phyloP scores from a whole-genome alignment of 2,329 filamentous ascomycete genomes.

The Pseudocercospora eumusae region DNA sequence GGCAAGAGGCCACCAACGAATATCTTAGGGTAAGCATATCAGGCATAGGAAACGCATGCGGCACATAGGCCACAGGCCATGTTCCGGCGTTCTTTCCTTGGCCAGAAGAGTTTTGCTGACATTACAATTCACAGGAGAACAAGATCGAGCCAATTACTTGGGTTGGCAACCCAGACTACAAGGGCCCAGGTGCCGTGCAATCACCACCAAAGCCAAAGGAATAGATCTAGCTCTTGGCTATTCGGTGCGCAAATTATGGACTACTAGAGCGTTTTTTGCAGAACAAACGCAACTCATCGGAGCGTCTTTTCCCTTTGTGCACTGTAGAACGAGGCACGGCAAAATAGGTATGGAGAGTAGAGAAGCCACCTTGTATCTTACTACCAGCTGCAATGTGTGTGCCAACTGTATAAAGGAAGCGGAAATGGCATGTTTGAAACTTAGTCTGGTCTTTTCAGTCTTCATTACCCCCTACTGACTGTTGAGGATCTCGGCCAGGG shows the following conservation, averaged over 20 bases:
- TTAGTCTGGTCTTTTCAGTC: not conserved
- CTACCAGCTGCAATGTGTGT: conserved; percentile 5
- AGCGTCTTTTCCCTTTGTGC: conserved; percentile 28
- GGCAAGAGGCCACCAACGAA: conserved; percentile 93
- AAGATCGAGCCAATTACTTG: conserved; percentile 84
- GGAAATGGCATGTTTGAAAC: conserved; percentile 1
- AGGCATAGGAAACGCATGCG: not conserved
- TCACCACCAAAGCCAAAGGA: conserved; percentile 43
- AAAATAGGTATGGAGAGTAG: conserved; percentile 17
- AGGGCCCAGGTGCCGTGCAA: conserved; percentile 73
- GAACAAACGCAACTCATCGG: conserved; percentile 19
- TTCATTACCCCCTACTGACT: conserved; percentile 5
- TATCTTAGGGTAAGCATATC: conserved; percentile 74
- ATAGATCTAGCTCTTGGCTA: conserved; percentile 18
- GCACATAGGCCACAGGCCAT: not conserved
- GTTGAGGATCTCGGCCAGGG: not conserved
- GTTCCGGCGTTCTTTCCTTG: not conserved
- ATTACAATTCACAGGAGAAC: conserved; percentile 62
- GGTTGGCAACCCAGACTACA: conserved; percentile 76
- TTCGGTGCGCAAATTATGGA: conserved; percentile 23
- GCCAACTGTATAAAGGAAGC: conserved; percentile 11
- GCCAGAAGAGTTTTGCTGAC: not conserved
- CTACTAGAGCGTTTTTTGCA: conserved; percentile 24
- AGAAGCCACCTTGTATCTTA: conserved; percentile 23
- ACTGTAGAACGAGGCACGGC: conserved; percentile 27